phyloP scores from a whole-genome alignment of 495 filamentous ascomycete species.

The Talaromyces wortmannii region DNA sequence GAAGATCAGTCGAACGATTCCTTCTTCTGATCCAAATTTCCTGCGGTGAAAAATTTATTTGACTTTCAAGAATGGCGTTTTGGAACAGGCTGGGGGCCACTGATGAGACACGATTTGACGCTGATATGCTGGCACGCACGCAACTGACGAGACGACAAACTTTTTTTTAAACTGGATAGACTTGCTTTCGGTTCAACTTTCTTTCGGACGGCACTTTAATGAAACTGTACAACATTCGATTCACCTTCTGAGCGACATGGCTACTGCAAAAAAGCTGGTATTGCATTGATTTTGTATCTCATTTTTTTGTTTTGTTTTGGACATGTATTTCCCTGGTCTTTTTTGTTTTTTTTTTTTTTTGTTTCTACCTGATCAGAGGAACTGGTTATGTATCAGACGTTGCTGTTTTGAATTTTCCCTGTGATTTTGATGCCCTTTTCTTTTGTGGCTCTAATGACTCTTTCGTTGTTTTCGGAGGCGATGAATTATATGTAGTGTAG shows the following conservation, averaged over 20 bases:
- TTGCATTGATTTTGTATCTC: neutral
- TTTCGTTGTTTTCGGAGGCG: neutral
- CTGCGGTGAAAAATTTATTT: neutral
- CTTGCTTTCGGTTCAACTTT: neutral
- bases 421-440: slow-evolving; percentile 11
- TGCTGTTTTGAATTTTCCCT: slow-evolving; percentile 3
- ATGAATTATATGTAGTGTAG: neutral
- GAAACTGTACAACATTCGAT: slow-evolving; percentile 6
- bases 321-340: neutral
- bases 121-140: neutral
- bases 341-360: slow-evolving; percentile 8
- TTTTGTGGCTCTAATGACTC: slow-evolving; percentile 1
- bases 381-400: slow-evolving; percentile 10
- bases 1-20: slow-evolving; percentile 14
- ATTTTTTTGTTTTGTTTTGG: neutral
- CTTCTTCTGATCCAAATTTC: slow-evolving; percentile 3
- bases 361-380: slow-evolving; percentile 1
- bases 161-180: slow-evolving; percentile 1
- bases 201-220: neutral
- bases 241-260: neutral
- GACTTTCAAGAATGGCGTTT: neutral
- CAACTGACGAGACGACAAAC: neutral
- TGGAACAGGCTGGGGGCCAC: neutral
- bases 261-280: neutral
- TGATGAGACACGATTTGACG: neutral